phyloP scores from a whole-genome alignment of 1,284 basidiomycete species.

The Cryptococcus deneoformans region DNA sequence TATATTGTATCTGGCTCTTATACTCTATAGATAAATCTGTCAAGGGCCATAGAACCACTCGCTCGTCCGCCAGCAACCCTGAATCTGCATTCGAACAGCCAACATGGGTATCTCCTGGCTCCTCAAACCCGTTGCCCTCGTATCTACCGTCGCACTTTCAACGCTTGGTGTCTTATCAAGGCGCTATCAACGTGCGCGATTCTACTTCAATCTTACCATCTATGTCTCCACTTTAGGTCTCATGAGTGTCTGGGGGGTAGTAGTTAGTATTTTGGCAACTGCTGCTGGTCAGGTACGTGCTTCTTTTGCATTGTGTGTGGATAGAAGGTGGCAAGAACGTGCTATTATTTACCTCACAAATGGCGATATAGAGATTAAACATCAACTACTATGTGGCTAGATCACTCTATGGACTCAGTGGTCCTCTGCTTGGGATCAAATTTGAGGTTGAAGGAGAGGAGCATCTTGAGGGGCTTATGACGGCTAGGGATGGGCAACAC shows the following conservation, averaged over 20 bases:
- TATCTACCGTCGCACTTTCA: slow-evolving; percentile 41
- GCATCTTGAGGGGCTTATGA: slow-evolving; percentile 58
- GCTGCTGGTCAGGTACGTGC: slow-evolving; percentile 58
- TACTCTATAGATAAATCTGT: too few relatives aligned
- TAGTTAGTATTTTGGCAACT: slow-evolving; percentile 68
- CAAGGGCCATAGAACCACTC: too few relatives aligned
- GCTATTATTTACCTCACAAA: slow-evolving; percentile 1
- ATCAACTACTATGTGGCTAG: slow-evolving; percentile 83
- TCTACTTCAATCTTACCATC: slow-evolving; percentile 66
- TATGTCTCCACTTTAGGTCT: slow-evolving; percentile 73
- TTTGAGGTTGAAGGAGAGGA: slow-evolving; percentile 85
- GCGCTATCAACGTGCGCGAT: slow-evolving; percentile 38
- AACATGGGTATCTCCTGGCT: slow-evolving; percentile 27
- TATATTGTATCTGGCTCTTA: too few relatives aligned
- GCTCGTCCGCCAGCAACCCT: too few relatives aligned
- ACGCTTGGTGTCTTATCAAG: slow-evolving; percentile 39
- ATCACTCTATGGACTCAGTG: slow-evolving; percentile 72
- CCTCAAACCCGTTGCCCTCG: slow-evolving; percentile 43
- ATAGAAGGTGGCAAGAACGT: not conserved
- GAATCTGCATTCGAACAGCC: too few relatives aligned
- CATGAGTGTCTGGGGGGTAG: slow-evolving; percentile 71
- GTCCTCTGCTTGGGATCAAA: slow-evolving; percentile 64
- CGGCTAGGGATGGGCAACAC: slow-evolving; percentile 53
- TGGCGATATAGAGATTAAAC: slow-evolving; percentile 59
- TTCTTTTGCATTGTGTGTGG: not conserved